Evolutionary conservation across 1,284 basidiomycete genomes (phyloP).

Genomic region (Moniliella sp.): DNA sequence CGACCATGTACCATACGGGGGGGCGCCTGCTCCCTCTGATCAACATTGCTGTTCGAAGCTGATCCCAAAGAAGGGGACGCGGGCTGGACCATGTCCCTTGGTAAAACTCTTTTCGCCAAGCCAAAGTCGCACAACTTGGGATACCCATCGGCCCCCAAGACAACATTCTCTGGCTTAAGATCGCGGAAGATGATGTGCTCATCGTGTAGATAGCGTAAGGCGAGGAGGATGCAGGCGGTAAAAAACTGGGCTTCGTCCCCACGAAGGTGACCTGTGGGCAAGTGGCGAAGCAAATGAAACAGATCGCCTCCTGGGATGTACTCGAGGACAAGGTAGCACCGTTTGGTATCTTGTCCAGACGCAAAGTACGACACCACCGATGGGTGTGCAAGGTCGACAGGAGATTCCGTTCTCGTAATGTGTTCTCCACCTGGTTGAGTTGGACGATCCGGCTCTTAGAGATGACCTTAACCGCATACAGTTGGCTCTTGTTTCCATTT

Average conservation of each 20-base stretch:
- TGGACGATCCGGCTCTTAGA: slow-evolving; percentile 39
- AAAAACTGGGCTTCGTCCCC: slow-evolving; percentile 34
- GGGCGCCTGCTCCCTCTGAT: no score
- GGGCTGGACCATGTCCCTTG: no score
- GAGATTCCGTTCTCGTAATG: slow-evolving; percentile 40
- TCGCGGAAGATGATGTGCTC: slow-evolving; percentile 38
- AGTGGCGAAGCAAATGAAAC: no score
- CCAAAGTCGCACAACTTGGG: no score
- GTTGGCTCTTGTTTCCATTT: no score
- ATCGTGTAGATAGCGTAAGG: slow-evolving; percentile 30
- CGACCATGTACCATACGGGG: no score
- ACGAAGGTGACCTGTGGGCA: no score
- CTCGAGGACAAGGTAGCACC: slow-evolving; percentile 41
- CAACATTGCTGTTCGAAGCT: no score
- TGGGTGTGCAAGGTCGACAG: slow-evolving; percentile 27
- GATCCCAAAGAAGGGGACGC: no score
- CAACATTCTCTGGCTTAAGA: slow-evolving; percentile 40
- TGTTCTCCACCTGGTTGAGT: slow-evolving; percentile 42
- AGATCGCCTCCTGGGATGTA: slow-evolving; percentile 39
- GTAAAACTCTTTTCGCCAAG: no score
- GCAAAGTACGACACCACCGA: slow-evolving; percentile 19
- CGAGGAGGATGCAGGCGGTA: slow-evolving; percentile 39
- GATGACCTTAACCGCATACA: slow-evolving; percentile 41
- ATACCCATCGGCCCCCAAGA: slow-evolving; percentile 37
- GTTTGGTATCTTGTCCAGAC: slow-evolving; percentile 37